These are phyloP conservation scores for Glomus cerebriforme DNA, from an alignment of 192 early-diverging fungal species.

Conservation along the genomic window DNA sequence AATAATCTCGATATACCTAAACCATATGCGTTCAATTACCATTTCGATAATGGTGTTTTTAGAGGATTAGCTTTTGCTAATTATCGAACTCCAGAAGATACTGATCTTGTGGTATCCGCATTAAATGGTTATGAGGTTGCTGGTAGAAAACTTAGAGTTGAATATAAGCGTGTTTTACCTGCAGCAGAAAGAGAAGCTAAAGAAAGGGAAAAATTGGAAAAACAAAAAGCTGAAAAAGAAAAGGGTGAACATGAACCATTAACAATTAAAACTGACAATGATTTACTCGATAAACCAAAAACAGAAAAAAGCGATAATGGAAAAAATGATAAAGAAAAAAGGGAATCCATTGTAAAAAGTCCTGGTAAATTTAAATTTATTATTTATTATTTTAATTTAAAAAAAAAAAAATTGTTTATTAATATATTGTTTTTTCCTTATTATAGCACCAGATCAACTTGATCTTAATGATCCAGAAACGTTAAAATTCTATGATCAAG, in stretches of 20 bases:
- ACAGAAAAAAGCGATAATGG: constrained; percentile 29
- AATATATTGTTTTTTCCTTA: not conserved
- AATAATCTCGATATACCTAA: constrained; percentile 65
- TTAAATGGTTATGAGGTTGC: constrained; percentile 73
- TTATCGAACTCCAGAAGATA: constrained; percentile 76
- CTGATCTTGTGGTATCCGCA: constrained; percentile 64
- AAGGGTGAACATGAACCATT: constrained; percentile 32
- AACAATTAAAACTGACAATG: not conserved
- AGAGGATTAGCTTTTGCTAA: constrained; percentile 82
- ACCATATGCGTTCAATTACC: constrained; percentile 83
- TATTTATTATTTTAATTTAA: not conserved
- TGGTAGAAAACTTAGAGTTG: constrained; percentile 75
- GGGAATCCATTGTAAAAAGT: constrained; percentile 5
- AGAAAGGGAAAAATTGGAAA: constrained; percentile 50
- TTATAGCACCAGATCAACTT: constrained; percentile 45
- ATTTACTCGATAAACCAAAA: constrained; percentile 21
- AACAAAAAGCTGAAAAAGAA: constrained; percentile 35
- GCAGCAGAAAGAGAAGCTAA: constrained; percentile 59
- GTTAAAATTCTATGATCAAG: constrained; percentile 67
- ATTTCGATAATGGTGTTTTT: constrained; percentile 79
- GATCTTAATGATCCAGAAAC: constrained; percentile 75
- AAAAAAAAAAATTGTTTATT: not conserved
- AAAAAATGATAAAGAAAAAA: constrained; percentile 26
- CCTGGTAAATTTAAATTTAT: constrained; percentile 27
- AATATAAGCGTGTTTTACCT: constrained; percentile 78